phyloP scores from a whole-genome alignment of 306 rosid genomes.

The Begonia fuchsioides region DNA sequence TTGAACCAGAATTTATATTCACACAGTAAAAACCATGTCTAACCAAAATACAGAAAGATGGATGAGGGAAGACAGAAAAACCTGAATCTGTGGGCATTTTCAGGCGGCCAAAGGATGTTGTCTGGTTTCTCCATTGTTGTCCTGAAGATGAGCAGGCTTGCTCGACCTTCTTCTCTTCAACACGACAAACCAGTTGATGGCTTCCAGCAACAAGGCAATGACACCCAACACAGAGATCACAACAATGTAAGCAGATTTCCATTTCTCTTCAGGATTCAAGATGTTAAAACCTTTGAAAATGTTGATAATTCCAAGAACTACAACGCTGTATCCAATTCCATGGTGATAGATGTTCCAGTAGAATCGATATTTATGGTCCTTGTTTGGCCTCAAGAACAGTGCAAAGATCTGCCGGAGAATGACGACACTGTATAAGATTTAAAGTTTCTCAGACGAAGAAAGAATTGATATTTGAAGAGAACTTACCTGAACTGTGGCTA shows the following conservation, averaged over 20 bases:
- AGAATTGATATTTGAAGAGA: neutral
- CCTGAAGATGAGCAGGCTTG: conserved; percentile 35
- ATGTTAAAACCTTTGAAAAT: conserved; percentile 56
- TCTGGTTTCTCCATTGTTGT: conserved; percentile 28
- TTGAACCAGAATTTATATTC: too few species aligned
- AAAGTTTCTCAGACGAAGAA: neutral
- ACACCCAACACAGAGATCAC: conserved; percentile 31
- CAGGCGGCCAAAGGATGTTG: conserved; percentile 10
- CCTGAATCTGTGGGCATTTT: neutral
- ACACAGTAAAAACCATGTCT: too few species aligned
- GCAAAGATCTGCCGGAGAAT: conserved; percentile 45
- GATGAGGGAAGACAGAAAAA: too few species aligned
- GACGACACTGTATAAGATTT: neutral
- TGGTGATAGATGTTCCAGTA: conserved; percentile 88
- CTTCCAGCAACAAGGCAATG: conserved; percentile 45
- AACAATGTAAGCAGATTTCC: conserved; percentile 39
- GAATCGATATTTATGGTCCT: conserved; percentile 54
- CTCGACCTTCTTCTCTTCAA: conserved; percentile 39
- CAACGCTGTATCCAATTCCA: conserved; percentile 38
- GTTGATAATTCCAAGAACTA: conserved; percentile 48
- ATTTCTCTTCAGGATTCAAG: conserved; percentile 33
- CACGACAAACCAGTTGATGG: conserved; percentile 59
- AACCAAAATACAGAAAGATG: too few species aligned
- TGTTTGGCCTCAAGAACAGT: conserved; percentile 54
- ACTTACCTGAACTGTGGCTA: conserved; percentile 65